A percentile compares a stretch with the other conserved stretches of the same genome.
These are phyloP conservation scores for Chlorella sorokiniana DNA, from an alignment of 139 green algal genomes.

Conservation along the genomic window DNA sequence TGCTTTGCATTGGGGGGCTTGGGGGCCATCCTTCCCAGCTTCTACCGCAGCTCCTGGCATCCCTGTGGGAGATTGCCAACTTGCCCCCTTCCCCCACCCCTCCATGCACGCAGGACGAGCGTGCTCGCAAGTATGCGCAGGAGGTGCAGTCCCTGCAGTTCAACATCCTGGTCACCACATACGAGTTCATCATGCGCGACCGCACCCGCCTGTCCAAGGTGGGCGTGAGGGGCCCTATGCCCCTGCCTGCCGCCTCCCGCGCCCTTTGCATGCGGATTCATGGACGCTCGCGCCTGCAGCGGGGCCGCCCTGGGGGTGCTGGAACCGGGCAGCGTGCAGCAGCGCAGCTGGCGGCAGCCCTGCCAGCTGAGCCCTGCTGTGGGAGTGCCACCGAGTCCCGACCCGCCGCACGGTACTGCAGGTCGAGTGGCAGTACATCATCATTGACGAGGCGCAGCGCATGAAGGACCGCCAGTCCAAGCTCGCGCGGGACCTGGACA, in stretches of 20 bases:
- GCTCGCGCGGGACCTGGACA: constrained; percentile 82
- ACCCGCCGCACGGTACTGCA: constrained; percentile 21
- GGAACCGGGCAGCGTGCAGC: too few species aligned
- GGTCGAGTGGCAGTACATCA: constrained; percentile 95
- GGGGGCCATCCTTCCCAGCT: too few species aligned
- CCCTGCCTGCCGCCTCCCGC: not conserved
- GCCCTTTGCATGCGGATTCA: too few species aligned
- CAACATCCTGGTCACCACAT: constrained; percentile 98
- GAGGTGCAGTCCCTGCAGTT: constrained; percentile 80
- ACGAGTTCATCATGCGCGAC: constrained; percentile 98
- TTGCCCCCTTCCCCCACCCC: not conserved
- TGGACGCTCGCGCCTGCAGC: too few species aligned
- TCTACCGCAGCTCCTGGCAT: not conserved
- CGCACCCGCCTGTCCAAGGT: constrained; percentile 67
- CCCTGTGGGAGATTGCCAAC: not conserved
- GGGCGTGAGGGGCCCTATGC: not conserved
- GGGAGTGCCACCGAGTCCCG: too few species aligned
- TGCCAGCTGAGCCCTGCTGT: too few species aligned
- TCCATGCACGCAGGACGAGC: constrained; percentile 68
- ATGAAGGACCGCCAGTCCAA: constrained; percentile 92
- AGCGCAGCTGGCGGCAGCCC: too few species aligned
- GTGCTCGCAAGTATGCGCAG: constrained; percentile 66
- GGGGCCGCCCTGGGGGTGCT: too few species aligned
- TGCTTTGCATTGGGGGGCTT: not conserved
- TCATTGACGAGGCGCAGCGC: constrained; percentile 99